A percentile compares a stretch with the other conserved stretches of the same genome.
These are phyloP conservation scores for Dictyophora rubrovolvata DNA, from an alignment of 768 basidiomycete genomes.

Conservation along the genomic window DNA sequence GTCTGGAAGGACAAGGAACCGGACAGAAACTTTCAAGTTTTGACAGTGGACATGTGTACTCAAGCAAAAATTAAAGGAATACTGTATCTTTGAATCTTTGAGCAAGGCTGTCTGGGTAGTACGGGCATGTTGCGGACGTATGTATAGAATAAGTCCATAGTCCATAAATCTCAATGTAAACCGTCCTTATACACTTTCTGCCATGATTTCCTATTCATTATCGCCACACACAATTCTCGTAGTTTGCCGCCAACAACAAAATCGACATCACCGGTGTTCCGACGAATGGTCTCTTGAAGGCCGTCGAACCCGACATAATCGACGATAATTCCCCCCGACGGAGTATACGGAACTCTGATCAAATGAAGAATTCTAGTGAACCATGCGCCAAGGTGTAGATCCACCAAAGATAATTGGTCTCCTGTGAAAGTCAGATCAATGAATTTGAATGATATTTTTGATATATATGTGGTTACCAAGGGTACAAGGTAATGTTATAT, in stretches of 20 bases:
- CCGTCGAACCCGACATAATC: slow-evolving; percentile 40
- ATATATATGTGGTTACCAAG: slow-evolving; percentile 38
- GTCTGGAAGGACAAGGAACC: not conserved
- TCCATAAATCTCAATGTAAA: slow-evolving; percentile 30
- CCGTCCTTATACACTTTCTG: slow-evolving; percentile 48
- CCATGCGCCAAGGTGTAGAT: slow-evolving; percentile 76
- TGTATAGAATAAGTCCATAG: not conserved
- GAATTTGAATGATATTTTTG: not conserved
- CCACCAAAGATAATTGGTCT: slow-evolving; percentile 74
- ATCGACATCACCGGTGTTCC: slow-evolving; percentile 14
- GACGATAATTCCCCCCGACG: slow-evolving; percentile 18
- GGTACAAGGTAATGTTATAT: slow-evolving; percentile 52
- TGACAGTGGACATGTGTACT: not conserved
- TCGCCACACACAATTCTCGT: slow-evolving; percentile 61
- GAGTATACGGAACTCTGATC: slow-evolving; percentile 37
- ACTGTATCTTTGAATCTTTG: too few relatives aligned
- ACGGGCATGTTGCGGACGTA: not conserved
- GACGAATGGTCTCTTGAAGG: slow-evolving; percentile 37
- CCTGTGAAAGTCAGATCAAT: slow-evolving; percentile 30
- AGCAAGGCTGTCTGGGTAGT: too few relatives aligned
- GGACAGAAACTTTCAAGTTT: not conserved
- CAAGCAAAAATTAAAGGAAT: not conserved
- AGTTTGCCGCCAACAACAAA: slow-evolving; percentile 40
- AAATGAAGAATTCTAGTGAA: slow-evolving; percentile 48
- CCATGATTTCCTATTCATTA: slow-evolving; percentile 61